Evolutionary conservation across 2,329 filamentous ascomycete genomes (phyloP).

Genomic region (Nothopassalora personata): DNA sequence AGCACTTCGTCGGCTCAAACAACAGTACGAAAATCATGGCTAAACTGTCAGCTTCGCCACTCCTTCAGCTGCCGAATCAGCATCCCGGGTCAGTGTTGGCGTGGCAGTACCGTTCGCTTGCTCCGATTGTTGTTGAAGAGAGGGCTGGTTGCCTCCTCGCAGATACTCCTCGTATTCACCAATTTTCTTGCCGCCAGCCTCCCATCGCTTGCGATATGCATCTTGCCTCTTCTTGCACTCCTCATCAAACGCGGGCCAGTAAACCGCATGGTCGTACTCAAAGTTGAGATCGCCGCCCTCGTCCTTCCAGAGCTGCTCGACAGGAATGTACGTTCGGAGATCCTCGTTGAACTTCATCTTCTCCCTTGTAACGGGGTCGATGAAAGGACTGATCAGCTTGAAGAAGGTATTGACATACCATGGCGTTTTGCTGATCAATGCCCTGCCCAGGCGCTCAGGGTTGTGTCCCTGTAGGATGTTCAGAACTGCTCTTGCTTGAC

Average conservation of each 20-base stretch:
- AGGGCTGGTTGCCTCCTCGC: slow-evolving; percentile 55
- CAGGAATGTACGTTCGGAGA: slow-evolving; percentile 72
- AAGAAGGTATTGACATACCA: slow-evolving; percentile 93
- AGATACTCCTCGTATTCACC: slow-evolving; percentile 86
- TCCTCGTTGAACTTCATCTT: slow-evolving; percentile 99
- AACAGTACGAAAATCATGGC: slow-evolving; percentile 9
- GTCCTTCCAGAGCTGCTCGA: slow-evolving; percentile 73
- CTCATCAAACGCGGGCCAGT: slow-evolving; percentile 81
- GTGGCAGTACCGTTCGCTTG: slow-evolving; percentile 3
- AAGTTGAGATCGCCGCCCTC: slow-evolving; percentile 79
- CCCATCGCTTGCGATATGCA: slow-evolving; percentile 66
- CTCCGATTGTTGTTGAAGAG: slow-evolving; percentile 20
- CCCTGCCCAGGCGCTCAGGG: slow-evolving; percentile 82
- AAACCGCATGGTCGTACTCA: slow-evolving; percentile 79
- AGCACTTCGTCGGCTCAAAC: background rate
- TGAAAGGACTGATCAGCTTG: slow-evolving; percentile 92
- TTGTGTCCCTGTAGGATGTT: slow-evolving; percentile 93
- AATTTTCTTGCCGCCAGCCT: slow-evolving; percentile 69
- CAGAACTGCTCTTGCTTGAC: slow-evolving; percentile 75
- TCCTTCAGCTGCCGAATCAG: slow-evolving; percentile 7
- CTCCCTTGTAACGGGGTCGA: slow-evolving; percentile 85
- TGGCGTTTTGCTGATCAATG: slow-evolving; percentile 84
- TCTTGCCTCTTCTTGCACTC: slow-evolving; percentile 62
- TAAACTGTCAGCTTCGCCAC: slow-evolving; percentile 12
- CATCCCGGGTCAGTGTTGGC: slow-evolving; percentile 2